Evolutionary conservation across 257 asterid species (phyloP), one percentile per base, ranked within the genome.

Genomic region (Oldenlandia corymbosa): DNA sequence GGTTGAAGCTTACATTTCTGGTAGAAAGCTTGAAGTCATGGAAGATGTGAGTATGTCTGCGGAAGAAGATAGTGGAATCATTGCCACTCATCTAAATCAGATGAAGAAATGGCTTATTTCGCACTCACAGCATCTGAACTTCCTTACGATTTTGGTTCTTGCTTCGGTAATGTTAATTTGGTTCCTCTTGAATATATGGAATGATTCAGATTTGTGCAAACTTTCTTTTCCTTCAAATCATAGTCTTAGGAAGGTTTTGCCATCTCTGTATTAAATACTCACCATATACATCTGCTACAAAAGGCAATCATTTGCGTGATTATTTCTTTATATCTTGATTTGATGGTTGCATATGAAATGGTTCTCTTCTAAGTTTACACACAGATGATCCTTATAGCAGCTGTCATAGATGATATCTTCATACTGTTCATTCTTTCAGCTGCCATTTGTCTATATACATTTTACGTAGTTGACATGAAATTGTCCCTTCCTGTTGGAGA

Each of bases 51-150:
- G 82, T 74, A 68, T n/a, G n/a, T n/a, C 73, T 74, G 66, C 91
- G 12, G 24, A 58, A 11, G 80, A 66, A 61, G 76, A 79, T 34
- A 37, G 39, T 56, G 90, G 90, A 58, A 51, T 84, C 51, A 50
- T 80, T 54, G 78, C 84, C 26, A 63, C 78, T 23, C 80, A 79
- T 49, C 73, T 88, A 27, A 76, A 57, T 65, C 79, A 63, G 73
- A 80, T 85, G 27, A 88, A 88, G 68, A 76, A 81, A 68, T 82
- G 90, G 90, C 78, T 88, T 57, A 80, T 84, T 45, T 79, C 78
- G 48, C 87, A 84, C 53, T 79, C 87, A 59, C 91, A 84, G 58
- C 83, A 82, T 71, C 73, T 88, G 76, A 88, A 88, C 77, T 85
- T 84, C 84, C 79, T 86, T 74, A 82, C 84, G 13, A 82, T 88